Percentiles rank a stretch among this genome's conserved stretches.
phyloP scores from a whole-genome alignment of 495 filamentous ascomycete genomes.

The Xylaria palmicola region DNA sequence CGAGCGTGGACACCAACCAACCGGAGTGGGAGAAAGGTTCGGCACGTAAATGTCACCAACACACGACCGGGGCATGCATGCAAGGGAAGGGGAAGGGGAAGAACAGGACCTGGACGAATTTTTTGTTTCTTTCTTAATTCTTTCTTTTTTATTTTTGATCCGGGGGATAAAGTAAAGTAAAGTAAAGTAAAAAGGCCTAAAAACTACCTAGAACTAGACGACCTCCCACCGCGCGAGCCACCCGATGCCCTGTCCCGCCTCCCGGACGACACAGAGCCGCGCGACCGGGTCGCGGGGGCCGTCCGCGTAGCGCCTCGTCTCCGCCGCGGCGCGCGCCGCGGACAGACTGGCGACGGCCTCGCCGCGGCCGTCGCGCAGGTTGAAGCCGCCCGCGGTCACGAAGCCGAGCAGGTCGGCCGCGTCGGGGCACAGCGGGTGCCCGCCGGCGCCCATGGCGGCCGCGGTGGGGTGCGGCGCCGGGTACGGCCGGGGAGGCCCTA shows the following conservation, averaged over 20 bases:
- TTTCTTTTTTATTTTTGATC: no score
- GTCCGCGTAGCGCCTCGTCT: constrained; percentile 29
- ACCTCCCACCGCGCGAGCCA: constrained; percentile 80
- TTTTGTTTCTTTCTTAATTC: no score
- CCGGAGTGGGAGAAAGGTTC: no score
- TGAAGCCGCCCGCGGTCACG: constrained; percentile 83
- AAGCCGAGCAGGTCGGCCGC: constrained; percentile 86
- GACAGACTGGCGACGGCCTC: constrained; percentile 73
- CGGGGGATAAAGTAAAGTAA: no score
- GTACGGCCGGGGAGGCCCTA: constrained; percentile 31
- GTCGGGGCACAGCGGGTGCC: constrained; percentile 65
- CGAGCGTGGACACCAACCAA: no score
- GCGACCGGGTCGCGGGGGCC: constrained; percentile 36
- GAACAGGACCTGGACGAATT: no score
- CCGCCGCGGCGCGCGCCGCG: constrained; percentile 55
- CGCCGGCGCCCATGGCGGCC: constrained; percentile 39
- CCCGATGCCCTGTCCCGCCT: constrained; percentile 72
- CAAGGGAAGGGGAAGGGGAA: no score
- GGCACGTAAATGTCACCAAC: no score
- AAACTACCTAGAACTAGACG: constrained; percentile 31
- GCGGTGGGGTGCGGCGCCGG: constrained; percentile 14
- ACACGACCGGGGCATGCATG: no score
- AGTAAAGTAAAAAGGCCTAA: neutral
- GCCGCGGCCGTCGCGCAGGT: constrained; percentile 71
- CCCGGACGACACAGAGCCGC: constrained; percentile 74